These are phyloP conservation scores for Hypoxylon sp. DNA, from an alignment of 2,329 filamentous ascomycete genomes.

Conservation along the genomic window DNA sequence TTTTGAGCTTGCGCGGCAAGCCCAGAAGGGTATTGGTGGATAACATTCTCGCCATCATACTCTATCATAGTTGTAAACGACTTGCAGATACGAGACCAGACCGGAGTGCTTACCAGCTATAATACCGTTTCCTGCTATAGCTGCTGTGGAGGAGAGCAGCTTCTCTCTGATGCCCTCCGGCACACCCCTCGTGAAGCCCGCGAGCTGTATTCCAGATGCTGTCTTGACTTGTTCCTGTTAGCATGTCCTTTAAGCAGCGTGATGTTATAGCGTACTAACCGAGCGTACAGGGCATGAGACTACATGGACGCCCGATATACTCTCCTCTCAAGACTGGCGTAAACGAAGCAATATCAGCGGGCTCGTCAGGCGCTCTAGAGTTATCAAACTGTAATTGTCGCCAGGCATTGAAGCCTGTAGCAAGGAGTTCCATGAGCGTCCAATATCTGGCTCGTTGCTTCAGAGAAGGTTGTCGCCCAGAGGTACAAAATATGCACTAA, in stretches of 20 bases:
- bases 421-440: constrained; percentile 63
- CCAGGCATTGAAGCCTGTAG: constrained; percentile 67
- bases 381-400: constrained; percentile 56
- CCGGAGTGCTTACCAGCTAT: constrained; percentile 42
- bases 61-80: constrained; percentile 29
- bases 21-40: constrained; percentile 43
- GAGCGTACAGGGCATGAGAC: constrained; percentile 53
- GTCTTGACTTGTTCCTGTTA: constrained; percentile 37
- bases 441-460: too few relatives aligned
- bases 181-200: constrained; percentile 42
- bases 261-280: constrained; percentile 48
- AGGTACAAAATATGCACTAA: too few relatives aligned
- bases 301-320: constrained; percentile 43
- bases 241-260: not conserved
- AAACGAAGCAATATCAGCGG: constrained; percentile 57
- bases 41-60: constrained; percentile 37
- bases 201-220: constrained; percentile 36
- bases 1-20: constrained; percentile 5
- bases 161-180: constrained; percentile 31
- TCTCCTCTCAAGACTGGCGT: constrained; percentile 50
- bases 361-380: constrained; percentile 43
- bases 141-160: constrained; percentile 39
- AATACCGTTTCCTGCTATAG: constrained; percentile 48
- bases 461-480: too few relatives aligned
- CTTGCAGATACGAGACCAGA: not conserved